phyloP scores from a whole-genome alignment of 2,329 filamentous ascomycete genomes.

The Aureobasidium sp. region DNA sequence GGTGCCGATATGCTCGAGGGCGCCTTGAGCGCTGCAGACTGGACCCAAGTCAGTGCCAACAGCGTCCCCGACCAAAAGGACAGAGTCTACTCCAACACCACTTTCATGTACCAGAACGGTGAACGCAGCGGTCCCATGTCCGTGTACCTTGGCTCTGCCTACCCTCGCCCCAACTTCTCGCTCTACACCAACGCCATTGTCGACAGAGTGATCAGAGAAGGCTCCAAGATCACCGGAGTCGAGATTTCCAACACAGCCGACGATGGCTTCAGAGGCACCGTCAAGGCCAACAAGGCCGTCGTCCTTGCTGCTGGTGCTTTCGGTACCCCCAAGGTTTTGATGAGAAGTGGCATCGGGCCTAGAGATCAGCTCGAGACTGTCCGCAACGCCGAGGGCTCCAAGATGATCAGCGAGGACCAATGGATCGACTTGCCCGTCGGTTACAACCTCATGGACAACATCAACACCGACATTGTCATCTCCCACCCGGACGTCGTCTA shows the following conservation, averaged over 20 bases:
- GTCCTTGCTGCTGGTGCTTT: slow-evolving; percentile 11
- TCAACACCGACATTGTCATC: slow-evolving; percentile 14
- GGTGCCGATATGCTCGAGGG: slow-evolving; percentile 24
- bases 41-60: slow-evolving; percentile 40
- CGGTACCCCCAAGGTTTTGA: slow-evolving; percentile 9
- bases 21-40: slow-evolving; percentile 42
- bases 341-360: slow-evolving; percentile 10
- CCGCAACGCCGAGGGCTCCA: neutral
- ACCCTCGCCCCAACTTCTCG: slow-evolving; percentile 34
- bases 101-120: slow-evolving; percentile 41
- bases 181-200: slow-evolving; percentile 38
- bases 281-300: slow-evolving; percentile 4
- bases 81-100: slow-evolving; percentile 41
- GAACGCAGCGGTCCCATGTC: slow-evolving; percentile 42
- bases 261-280: slow-evolving; percentile 1
- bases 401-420: slow-evolving; percentile 11
- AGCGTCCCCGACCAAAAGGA: slow-evolving; percentile 37
- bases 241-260: neutral
- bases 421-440: slow-evolving; percentile 12
- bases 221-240: slow-evolving; percentile 36
- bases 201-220: slow-evolving; percentile 34
- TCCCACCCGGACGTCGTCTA: slow-evolving; percentile 9
- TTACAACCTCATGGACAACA: slow-evolving; percentile 12
- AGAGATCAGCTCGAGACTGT: slow-evolving; percentile 8
- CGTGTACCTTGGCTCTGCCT: slow-evolving; percentile 42